Percentiles rank a stretch among this genome's conserved stretches.
Conservation (phyloP, 139 green algal genomes). For the Raphidocelis subcapitata region DNA sequence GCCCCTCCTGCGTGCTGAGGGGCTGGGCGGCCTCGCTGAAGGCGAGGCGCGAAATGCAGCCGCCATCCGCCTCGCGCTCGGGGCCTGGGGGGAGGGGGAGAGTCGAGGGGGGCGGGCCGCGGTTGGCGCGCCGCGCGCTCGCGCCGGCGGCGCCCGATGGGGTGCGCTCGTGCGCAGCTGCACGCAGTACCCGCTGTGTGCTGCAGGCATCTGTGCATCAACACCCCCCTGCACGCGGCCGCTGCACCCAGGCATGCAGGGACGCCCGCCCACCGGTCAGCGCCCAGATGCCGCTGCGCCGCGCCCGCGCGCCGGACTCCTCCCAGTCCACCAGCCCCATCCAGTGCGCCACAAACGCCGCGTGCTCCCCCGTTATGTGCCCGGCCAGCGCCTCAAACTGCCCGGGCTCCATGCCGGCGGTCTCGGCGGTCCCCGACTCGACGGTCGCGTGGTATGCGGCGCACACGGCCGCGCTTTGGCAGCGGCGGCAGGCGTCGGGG, state of each 20-base stretch:
- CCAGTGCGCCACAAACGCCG: conserved; percentile 71
- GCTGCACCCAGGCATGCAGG: too few relatives aligned
- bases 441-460: conserved; percentile 56
- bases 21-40: conserved; percentile 11
- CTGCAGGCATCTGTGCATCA: too few relatives aligned
- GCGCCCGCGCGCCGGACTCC: conserved; percentile 32
- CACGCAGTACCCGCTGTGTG: too few relatives aligned
- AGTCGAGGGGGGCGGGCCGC: too few relatives aligned
- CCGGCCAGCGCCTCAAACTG: conserved; percentile 18
- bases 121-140: too few relatives aligned
- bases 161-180: too few relatives aligned
- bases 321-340: conserved; percentile 69
- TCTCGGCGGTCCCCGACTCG: conserved; percentile 35
- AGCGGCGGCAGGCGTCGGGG: conserved; percentile 36
- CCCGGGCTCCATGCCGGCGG: conserved; percentile 28
- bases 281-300: conserved; percentile 64
- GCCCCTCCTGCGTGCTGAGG: conserved; percentile 7
- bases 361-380: conserved; percentile 24
- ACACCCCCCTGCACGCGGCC: too few relatives aligned
- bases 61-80: conserved; percentile 56
- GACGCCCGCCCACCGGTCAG: conserved; percentile 30
- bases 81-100: conserved; percentile 3
- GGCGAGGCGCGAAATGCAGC: conserved; percentile 53
- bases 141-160: too few relatives aligned
- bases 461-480: conserved; percentile 53